Conservation (phyloP, 768 basidiomycete species). For the Cyclocybe cylindracea region DNA sequence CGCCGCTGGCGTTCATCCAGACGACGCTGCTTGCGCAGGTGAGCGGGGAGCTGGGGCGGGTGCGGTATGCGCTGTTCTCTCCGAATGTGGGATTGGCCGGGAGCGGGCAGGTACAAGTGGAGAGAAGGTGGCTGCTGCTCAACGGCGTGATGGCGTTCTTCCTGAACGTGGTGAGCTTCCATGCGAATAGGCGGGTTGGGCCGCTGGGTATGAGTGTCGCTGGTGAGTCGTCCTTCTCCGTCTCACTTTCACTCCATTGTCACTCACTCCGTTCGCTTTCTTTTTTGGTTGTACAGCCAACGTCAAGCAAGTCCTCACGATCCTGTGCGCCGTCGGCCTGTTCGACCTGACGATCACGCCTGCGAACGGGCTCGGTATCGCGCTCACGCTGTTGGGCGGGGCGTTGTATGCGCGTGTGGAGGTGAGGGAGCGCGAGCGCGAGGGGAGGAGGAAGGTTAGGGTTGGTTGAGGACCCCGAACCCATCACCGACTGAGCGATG, state of each 20-base stretch:
- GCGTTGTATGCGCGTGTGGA: conserved; percentile 78
- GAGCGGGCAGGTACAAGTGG: conserved; percentile 30
- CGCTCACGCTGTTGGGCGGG: conserved; percentile 83
- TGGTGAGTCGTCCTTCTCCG: no score
- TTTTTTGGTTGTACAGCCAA: conserved; percentile 51
- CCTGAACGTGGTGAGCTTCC: conserved; percentile 92
- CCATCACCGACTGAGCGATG: not conserved
- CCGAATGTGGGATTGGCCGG: conserved; percentile 26
- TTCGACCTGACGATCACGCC: conserved; percentile 83
- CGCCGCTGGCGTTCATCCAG: conserved; percentile 88
- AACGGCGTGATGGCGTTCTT: conserved; percentile 92
- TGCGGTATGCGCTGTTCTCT: conserved; percentile 31
- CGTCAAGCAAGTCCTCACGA: conserved; percentile 92
- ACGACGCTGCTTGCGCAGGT: conserved; percentile 76
- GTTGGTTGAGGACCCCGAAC: conserved; percentile 4
- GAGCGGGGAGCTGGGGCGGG: conserved; percentile 76
- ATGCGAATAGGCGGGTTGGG: conserved; percentile 91
- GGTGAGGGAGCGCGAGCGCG: conserved; percentile 43
- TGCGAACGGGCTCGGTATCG: conserved; percentile 81
- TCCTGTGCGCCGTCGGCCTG: conserved; percentile 78
- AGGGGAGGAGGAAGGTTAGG: conserved; percentile 7
- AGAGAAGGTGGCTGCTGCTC: conserved; percentile 53
- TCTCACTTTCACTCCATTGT: no score
- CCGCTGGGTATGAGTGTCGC: conserved; percentile 91
- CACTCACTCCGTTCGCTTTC: not conserved